Percentiles rank a stretch among this genome's conserved stretches.
Conservation (phyloP, 228 moss, liverwort and hornwort species). For the Sphagnum fallax region DNA sequence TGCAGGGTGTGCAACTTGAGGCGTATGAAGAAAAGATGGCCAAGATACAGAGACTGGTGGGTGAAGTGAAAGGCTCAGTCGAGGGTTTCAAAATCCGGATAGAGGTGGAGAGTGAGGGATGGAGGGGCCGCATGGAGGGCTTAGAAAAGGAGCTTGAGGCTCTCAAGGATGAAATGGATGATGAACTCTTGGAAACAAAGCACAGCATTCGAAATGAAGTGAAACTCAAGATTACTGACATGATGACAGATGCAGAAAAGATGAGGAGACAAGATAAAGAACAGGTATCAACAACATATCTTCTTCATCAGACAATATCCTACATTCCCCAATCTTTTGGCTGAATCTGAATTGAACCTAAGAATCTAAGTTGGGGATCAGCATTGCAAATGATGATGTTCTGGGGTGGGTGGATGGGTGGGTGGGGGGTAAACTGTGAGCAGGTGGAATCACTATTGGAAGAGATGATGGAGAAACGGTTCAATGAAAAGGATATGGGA, state of each 20-base stretch:
- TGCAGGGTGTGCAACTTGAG: constrained; percentile 1
- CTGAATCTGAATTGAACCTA: too few relatives aligned
- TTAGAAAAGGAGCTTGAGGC: constrained; percentile 63
- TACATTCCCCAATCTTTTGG: too few relatives aligned
- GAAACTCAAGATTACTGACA: constrained; percentile 47
- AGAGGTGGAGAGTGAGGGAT: constrained; percentile 46
- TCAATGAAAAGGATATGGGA: constrained; percentile 32
- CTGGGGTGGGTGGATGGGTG: too few relatives aligned
- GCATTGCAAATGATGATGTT: too few relatives aligned
- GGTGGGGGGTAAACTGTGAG: neutral
- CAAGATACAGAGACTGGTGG: constrained; percentile 39
- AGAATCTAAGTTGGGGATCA: too few relatives aligned
- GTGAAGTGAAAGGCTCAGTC: constrained; percentile 61
- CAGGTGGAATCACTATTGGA: constrained; percentile 39
- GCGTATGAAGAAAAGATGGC: constrained; percentile 25
- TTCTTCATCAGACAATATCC: too few relatives aligned
- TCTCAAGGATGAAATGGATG: constrained; percentile 49
- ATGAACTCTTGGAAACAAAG: constrained; percentile 44
- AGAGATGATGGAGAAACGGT: constrained; percentile 32
- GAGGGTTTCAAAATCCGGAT: constrained; percentile 55
- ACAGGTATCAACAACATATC: neutral
- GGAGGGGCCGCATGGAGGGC: constrained; percentile 40
- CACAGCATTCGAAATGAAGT: constrained; percentile 44
- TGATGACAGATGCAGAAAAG: constrained; percentile 34
- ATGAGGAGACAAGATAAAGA: constrained; percentile 33